Conservation (phyloP, 2,329 filamentous ascomycete species). For the Elsinoe arachidis region DNA sequence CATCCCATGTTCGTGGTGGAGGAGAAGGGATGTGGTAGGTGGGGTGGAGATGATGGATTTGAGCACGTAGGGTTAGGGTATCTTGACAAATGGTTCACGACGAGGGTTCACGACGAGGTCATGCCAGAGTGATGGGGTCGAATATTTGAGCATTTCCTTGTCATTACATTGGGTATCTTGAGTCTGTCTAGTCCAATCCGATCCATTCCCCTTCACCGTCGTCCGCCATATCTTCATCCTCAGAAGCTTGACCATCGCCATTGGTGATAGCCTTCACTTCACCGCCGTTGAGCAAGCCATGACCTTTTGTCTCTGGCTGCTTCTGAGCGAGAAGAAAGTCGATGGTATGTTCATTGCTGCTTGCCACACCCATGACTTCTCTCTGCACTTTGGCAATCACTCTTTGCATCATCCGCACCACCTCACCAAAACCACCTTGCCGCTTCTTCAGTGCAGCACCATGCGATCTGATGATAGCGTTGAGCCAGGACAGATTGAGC, state of each 20-base stretch:
- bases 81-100: background rate
- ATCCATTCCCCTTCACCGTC: conserved; percentile 41
- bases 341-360: conserved; percentile 82
- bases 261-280: conserved; percentile 7
- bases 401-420: conserved; percentile 72
- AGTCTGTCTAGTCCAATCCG: conserved; percentile 38
- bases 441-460: conserved; percentile 79
- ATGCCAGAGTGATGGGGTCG: background rate
- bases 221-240: conserved; percentile 27
- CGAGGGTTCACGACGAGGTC: background rate
- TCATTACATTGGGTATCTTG: conserved; percentile 6
- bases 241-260: conserved; percentile 15
- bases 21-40: background rate
- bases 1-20: conserved; percentile 16
- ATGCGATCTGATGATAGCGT: conserved; percentile 69
- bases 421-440: conserved; percentile 68
- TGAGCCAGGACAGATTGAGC: conserved; percentile 89
- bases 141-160: background rate
- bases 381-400: conserved; percentile 72
- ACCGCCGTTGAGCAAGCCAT: background rate
- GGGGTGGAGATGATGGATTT: background rate
- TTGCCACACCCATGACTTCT: conserved; percentile 72
- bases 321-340: conserved; percentile 59
- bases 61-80: background rate
- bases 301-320: conserved; percentile 12